phyloP scores from a whole-genome alignment of 345 rosid genomes.

The Heritiera littoralis region DNA sequence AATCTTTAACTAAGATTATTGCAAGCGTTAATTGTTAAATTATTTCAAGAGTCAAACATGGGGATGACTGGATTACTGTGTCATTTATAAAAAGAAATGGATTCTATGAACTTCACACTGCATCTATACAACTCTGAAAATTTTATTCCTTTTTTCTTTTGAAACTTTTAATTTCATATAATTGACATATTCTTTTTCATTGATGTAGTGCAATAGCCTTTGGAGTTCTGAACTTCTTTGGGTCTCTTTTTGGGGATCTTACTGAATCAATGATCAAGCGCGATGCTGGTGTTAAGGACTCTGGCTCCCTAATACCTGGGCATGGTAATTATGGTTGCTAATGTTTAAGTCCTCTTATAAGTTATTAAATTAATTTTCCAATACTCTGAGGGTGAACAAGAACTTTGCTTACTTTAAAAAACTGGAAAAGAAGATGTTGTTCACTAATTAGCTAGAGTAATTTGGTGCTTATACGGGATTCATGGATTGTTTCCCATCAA shows the following conservation, averaged over 20 bases:
- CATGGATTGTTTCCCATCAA: not conserved
- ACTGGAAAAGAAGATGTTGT: not conserved
- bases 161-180: not conserved
- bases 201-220: conserved; percentile 65
- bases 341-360: not conserved
- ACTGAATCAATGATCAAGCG: conserved; percentile 96
- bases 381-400: not conserved
- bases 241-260: conserved; percentile 92
- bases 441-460: not conserved
- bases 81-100: not conserved
- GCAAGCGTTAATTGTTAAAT: not conserved
- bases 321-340: conserved; percentile 55
- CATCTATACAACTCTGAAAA: not conserved
- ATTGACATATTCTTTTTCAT: not conserved
- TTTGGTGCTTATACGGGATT: not conserved
- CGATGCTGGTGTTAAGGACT: conserved; percentile 97
- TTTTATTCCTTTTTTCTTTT: too few species aligned
- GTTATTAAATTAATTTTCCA: not conserved
- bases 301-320: conserved; percentile 94
- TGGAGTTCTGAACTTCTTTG: conserved; percentile 81
- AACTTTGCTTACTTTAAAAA: conserved; percentile 5
- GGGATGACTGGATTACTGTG: not conserved
- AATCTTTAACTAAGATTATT: not conserved
- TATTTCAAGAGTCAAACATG: not conserved
- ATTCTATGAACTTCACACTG: not conserved